Conservation (phyloP, 345 rosid genomes). For the Citrus unshiu region DNA sequence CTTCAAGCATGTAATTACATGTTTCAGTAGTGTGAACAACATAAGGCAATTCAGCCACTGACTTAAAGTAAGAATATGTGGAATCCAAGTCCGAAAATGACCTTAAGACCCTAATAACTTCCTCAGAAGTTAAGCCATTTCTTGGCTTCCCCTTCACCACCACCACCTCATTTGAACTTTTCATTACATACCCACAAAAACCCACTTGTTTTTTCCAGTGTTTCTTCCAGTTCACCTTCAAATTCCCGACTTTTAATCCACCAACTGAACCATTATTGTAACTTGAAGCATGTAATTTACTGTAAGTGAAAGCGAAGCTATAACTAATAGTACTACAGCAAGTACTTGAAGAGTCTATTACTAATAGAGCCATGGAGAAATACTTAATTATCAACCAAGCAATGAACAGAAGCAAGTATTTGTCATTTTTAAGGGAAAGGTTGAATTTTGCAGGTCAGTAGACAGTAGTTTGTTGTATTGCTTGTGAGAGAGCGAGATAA, state of each 20-base stretch:
- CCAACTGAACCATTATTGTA: constrained; percentile 14
- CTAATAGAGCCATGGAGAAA: constrained; percentile 36
- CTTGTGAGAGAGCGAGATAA: not conserved
- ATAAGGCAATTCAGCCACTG: constrained; percentile 38
- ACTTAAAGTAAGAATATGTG: constrained; percentile 62
- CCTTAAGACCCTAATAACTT: constrained; percentile 42
- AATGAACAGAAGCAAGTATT: not conserved
- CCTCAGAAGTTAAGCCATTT: constrained; percentile 40
- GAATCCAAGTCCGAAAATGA: constrained; percentile 51
- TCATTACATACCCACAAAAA: constrained; percentile 32
- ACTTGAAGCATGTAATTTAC: constrained; percentile 19
- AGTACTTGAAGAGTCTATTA: constrained; percentile 39
- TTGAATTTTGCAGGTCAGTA: not conserved
- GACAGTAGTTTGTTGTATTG: constrained; percentile 15
- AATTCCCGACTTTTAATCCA: constrained; percentile 30
- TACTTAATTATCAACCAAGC: not conserved
- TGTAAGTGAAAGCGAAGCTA: constrained; percentile 16
- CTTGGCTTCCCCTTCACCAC: constrained; percentile 29
- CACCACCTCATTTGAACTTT: constrained; percentile 23
- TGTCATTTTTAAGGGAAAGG: not conserved
- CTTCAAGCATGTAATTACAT: constrained; percentile 79
- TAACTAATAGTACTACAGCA: constrained; percentile 34
- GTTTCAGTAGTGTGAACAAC: constrained; percentile 62
- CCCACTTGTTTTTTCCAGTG: constrained; percentile 28
- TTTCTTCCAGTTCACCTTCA: constrained; percentile 35